Evolutionary conservation across 805 yeast genomes (phyloP).

Genomic region (Lachancea kluyveri): DNA sequence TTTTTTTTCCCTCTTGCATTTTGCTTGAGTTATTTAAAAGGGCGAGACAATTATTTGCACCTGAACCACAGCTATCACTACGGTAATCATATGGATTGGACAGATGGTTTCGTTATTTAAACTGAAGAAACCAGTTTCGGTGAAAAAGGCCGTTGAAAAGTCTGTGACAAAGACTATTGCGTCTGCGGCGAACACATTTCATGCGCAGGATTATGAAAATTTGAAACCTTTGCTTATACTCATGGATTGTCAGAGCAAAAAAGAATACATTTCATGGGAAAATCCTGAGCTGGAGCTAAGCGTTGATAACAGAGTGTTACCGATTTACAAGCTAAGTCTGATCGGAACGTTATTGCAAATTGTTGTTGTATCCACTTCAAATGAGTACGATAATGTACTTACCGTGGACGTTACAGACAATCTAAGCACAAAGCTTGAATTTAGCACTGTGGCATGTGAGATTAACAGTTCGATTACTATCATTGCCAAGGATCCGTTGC

Average conservation of each 20-base stretch:
- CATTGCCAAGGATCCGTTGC: no score
- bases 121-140: neutral
- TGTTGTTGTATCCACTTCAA: conserved; percentile 4
- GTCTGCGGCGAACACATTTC: neutral
- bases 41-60: no score
- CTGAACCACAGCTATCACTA: no score
- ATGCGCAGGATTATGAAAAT: conserved; percentile 4
- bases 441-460: no score
- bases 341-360: conserved; percentile 6
- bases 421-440: no score
- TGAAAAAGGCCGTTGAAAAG: neutral
- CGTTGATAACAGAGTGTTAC: conserved; percentile 2
- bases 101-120: neutral
- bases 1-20: no score
- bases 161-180: neutral
- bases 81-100: no score
- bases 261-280: conserved; percentile 5
- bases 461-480: no score
- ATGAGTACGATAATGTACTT: conserved; percentile 6
- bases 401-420: conserved; percentile 5
- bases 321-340: conserved; percentile 4
- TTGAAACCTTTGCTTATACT: conserved; percentile 8
- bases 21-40: no score
- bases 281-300: conserved; percentile 1
- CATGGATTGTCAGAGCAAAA: conserved; percentile 8